Evolutionary conservation across 192 early-diverging fungal genomes (phyloP).

Genomic region (Umbelopsis isabellina): DNA sequence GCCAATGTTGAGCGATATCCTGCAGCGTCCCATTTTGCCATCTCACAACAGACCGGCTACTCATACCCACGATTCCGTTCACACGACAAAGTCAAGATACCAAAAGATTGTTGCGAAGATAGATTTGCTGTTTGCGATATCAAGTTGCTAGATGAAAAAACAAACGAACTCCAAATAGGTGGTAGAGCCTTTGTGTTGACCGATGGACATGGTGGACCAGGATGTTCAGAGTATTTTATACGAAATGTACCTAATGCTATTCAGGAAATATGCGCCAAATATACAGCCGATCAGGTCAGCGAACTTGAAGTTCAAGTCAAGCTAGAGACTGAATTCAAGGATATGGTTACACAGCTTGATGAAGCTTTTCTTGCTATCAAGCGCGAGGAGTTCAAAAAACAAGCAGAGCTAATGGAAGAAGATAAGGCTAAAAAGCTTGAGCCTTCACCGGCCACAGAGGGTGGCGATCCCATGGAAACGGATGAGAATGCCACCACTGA

Average conservation of each 20-base stretch:
- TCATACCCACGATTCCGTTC: constrained; percentile 60
- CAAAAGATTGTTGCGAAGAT: constrained; percentile 58
- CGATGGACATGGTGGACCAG: constrained; percentile 62
- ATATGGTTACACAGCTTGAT: constrained; percentile 50
- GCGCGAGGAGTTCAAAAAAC: constrained; percentile 43
- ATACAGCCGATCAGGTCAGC: constrained; percentile 38
- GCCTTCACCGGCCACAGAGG: background rate
- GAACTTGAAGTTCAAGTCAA: constrained; percentile 40
- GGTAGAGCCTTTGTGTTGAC: constrained; percentile 57
- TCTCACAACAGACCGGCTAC: constrained; percentile 61
- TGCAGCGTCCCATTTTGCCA: constrained; percentile 52
- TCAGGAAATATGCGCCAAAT: constrained; percentile 48
- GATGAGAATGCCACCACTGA: background rate
- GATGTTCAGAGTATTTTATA: constrained; percentile 57
- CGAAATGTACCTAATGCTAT: constrained; percentile 47
- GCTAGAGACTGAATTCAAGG: constrained; percentile 47
- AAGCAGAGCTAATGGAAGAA: constrained; percentile 32
- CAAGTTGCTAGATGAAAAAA: constrained; percentile 17
- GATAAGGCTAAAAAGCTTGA: background rate
- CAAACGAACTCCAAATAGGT: constrained; percentile 25
- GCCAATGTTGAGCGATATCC: constrained; percentile 44
- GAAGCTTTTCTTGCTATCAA: constrained; percentile 56
- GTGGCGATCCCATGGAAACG: background rate
- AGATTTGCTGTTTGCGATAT: constrained; percentile 52
- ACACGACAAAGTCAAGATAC: constrained; percentile 47